Percentiles rank a stretch among this genome's conserved stretches.
Evolutionary conservation across 2,329 filamentous ascomycete species (phyloP).

Genomic region (Shiraia bambusicola): DNA sequence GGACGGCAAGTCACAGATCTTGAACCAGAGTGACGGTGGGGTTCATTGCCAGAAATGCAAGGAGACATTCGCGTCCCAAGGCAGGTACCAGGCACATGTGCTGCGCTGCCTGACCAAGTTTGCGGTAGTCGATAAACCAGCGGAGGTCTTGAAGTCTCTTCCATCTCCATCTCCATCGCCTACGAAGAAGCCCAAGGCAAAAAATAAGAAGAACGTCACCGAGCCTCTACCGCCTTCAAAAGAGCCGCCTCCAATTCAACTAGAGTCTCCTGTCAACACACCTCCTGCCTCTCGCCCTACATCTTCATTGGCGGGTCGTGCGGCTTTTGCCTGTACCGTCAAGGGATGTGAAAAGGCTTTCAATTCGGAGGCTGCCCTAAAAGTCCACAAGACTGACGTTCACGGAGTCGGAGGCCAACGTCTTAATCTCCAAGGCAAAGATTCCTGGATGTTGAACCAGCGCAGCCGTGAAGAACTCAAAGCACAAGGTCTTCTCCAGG

Average conservation of each 20-base stretch:
- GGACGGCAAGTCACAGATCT: slow-evolving; percentile 6
- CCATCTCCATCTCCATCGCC: too few relatives aligned
- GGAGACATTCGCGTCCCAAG: slow-evolving; percentile 18
- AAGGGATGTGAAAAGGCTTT: slow-evolving; percentile 17
- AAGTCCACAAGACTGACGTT: slow-evolving; percentile 20
- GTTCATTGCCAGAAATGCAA: slow-evolving; percentile 23
- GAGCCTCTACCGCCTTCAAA: too few relatives aligned
- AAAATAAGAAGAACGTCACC: too few relatives aligned
- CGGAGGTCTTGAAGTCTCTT: too few relatives aligned
- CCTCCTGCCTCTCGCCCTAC: too few relatives aligned
- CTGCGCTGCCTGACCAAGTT: slow-evolving; percentile 20
- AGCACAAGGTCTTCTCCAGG: slow-evolving; percentile 11
- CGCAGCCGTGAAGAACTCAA: slow-evolving; percentile 17
- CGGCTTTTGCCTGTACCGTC: slow-evolving; percentile 12
- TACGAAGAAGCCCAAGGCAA: too few relatives aligned
- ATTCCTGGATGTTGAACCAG: slow-evolving; percentile 26
- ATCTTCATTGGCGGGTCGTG: too few relatives aligned
- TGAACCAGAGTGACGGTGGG: slow-evolving; percentile 5
- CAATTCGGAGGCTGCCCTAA: slow-evolving; percentile 22
- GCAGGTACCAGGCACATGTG: slow-evolving; percentile 18
- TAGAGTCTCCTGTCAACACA: too few relatives aligned
- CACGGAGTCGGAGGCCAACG: slow-evolving; percentile 26
- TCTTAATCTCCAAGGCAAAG: slow-evolving; percentile 21
- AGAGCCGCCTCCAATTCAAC: too few relatives aligned
- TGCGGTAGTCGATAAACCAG: neutral